Evolutionary conservation across 1,139 yeast species (phyloP).

Genomic region (Pichia terricola): DNA sequence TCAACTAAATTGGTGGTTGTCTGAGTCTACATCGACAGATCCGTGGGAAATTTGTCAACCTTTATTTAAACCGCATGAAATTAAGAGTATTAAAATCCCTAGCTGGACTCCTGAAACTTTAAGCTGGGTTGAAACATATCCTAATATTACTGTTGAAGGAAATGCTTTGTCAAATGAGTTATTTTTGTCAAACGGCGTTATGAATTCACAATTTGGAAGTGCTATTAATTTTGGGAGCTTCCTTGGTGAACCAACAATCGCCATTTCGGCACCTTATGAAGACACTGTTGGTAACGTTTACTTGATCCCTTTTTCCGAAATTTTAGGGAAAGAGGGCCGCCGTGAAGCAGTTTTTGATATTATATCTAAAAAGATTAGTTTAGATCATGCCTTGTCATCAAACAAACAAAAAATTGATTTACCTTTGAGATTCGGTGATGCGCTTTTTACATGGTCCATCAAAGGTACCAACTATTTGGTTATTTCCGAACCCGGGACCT

Average conservation of each 20-base stretch:
- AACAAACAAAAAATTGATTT: slow-evolving; percentile 1
- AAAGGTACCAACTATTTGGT: slow-evolving; percentile 23
- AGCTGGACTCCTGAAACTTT: too few relatives aligned
- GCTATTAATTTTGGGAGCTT: slow-evolving; percentile 32
- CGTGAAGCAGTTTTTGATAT: not conserved
- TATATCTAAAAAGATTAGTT: too few relatives aligned
- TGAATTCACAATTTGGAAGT: slow-evolving; percentile 35
- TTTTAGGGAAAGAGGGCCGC: not conserved
- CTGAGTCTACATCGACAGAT: slow-evolving; percentile 19
- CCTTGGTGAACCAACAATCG: slow-evolving; percentile 29
- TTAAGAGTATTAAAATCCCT: too few relatives aligned
- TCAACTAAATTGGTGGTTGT: slow-evolving; percentile 33
- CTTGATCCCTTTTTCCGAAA: slow-evolving; percentile 26
- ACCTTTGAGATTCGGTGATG: slow-evolving; percentile 28
- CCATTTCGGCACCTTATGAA: slow-evolving; percentile 42
- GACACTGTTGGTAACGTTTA: slow-evolving; percentile 32
- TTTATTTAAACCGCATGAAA: slow-evolving; percentile 7
- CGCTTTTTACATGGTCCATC: slow-evolving; percentile 19
- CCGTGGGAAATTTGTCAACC: slow-evolving; percentile 37
- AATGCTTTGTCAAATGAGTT: not conserved
- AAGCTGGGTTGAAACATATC: too few relatives aligned
- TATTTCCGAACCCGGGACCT: slow-evolving; percentile 30
- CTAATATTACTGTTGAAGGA: too few relatives aligned
- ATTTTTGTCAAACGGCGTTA: slow-evolving; percentile 23
- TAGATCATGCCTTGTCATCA: not conserved